These are phyloP conservation scores for Pyricularia grisea DNA, from an alignment of 2,329 filamentous ascomycete genomes.

Conservation along the genomic window DNA sequence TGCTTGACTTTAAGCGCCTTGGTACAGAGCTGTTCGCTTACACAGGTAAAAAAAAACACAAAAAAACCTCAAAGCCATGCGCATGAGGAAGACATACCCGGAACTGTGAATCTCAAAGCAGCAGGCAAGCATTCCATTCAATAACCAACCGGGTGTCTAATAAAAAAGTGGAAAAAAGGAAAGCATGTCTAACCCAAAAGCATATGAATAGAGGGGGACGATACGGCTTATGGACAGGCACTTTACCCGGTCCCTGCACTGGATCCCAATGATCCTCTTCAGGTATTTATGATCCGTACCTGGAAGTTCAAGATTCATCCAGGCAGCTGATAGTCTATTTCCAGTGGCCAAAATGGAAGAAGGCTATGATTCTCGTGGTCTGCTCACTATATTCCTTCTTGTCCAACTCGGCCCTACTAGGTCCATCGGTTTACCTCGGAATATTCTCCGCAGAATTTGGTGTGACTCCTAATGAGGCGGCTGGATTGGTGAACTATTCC, in stretches of 20 bases:
- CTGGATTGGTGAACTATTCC: constrained; percentile 48
- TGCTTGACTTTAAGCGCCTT: not conserved
- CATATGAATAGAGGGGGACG: constrained; percentile 38
- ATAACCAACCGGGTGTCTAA: not conserved
- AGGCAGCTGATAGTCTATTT: not conserved
- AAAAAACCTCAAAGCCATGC: constrained; percentile 12
- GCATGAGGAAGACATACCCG: constrained; percentile 16
- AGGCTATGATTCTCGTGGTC: constrained; percentile 44
- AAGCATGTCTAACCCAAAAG: not conserved
- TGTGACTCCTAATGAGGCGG: constrained; percentile 39
- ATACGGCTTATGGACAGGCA: constrained; percentile 49
- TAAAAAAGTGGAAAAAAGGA: not conserved
- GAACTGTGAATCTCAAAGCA: constrained; percentile 20
- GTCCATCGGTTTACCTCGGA: constrained; percentile 48
- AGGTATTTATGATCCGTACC: constrained; percentile 19
- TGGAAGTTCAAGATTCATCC: not conserved
- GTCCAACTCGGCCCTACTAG: constrained; percentile 45
- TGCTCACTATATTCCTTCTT: constrained; percentile 48
- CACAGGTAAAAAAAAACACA: not conserved
- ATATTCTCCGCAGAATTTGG: constrained; percentile 42
- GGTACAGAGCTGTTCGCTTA: not conserved
- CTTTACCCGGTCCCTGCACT: constrained; percentile 51
- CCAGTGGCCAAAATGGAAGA: constrained; percentile 45
- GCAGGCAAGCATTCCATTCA: constrained; percentile 14
- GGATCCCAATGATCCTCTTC: constrained; percentile 51